Percentiles rank a stretch among this genome's conserved stretches.
Conservation (phyloP, 345 rosid species). For the Anacardium occidentale region DNA sequence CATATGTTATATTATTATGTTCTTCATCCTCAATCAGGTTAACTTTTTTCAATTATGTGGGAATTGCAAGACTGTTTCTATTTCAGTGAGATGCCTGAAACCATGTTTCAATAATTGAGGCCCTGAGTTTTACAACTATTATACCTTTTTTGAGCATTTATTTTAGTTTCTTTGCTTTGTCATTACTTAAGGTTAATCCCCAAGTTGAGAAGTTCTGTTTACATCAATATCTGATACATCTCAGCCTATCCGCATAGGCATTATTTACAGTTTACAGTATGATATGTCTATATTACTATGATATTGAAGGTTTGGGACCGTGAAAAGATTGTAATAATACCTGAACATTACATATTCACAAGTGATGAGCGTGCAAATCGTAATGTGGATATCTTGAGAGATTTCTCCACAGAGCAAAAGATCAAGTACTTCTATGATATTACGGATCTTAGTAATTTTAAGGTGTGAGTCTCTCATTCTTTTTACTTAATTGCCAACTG, state of each 20-base stretch:
- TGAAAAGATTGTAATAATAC: slow-evolving; percentile 89
- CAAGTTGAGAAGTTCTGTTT: neutral
- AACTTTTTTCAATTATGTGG: neutral
- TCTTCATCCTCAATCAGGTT: neutral
- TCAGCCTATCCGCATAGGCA: neutral
- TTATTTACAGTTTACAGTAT: neutral
- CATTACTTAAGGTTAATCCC: neutral
- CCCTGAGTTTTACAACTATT: neutral
- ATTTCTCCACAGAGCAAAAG: slow-evolving; percentile 81
- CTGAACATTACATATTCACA: slow-evolving; percentile 97
- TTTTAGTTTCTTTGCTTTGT: neutral
- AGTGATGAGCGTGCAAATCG: slow-evolving; percentile 90
- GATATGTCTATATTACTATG: slow-evolving; percentile 4
- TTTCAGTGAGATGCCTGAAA: neutral
- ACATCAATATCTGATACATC: neutral
- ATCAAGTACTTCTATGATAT: slow-evolving; percentile 97
- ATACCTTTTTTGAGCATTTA: neutral
- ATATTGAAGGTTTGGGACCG: slow-evolving; percentile 88
- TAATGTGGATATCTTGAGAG: slow-evolving; percentile 92
- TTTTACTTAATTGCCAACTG: neutral
- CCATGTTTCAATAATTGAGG: neutral
- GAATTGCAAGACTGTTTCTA: neutral
- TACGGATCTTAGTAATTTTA: slow-evolving; percentile 75
- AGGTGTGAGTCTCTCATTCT: slow-evolving; percentile 44
- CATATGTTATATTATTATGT: neutral